Conservation (phyloP, 73 alveolate species). For the Diophrys sp. region DNA sequence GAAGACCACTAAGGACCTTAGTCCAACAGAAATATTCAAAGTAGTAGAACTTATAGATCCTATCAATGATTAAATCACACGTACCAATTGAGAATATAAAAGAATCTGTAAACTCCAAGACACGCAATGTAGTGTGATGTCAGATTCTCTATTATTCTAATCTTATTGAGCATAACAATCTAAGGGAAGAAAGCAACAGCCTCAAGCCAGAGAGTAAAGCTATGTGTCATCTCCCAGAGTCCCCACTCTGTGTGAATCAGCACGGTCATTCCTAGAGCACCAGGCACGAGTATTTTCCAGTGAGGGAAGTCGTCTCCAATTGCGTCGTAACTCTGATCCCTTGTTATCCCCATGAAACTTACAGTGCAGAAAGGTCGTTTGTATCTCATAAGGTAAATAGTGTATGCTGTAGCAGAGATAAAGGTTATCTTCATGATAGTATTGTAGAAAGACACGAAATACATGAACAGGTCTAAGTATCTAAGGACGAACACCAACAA, state of each 20-base stretch:
- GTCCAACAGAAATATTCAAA: conserved; percentile 70
- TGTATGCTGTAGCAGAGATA: conserved; percentile 67
- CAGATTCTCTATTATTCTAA: conserved; percentile 73
- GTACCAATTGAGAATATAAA: conserved; percentile 78
- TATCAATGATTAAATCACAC: conserved; percentile 6
- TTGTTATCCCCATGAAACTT: conserved; percentile 8
- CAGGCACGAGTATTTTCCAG: conserved; percentile 70
- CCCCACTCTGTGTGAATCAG: conserved; percentile 66
- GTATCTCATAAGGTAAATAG: conserved; percentile 71
- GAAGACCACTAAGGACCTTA: conserved; percentile 71
- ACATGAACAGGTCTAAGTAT: conserved; percentile 79
- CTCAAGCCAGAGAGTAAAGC: conserved; percentile 85
- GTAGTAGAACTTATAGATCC: conserved; percentile 66
- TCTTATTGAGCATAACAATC: conserved; percentile 81
- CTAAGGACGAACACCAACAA: conserved; percentile 75
- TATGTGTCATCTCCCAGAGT: conserved; percentile 81
- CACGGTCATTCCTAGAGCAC: conserved; percentile 74
- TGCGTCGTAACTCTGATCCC: conserved; percentile 70
- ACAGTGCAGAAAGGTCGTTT: conserved; percentile 77
- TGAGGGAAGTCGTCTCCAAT: conserved; percentile 85
- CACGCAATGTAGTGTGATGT: conserved; percentile 88
- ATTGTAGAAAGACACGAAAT: conserved; percentile 81
- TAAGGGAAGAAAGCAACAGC: conserved; percentile 90
- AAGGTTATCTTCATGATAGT: conserved; percentile 79
- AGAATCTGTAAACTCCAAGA: conserved; percentile 90